These are phyloP conservation scores for Auriscalpium orientale DNA, from an alignment of 768 basidiomycete species.

Conservation along the genomic window DNA sequence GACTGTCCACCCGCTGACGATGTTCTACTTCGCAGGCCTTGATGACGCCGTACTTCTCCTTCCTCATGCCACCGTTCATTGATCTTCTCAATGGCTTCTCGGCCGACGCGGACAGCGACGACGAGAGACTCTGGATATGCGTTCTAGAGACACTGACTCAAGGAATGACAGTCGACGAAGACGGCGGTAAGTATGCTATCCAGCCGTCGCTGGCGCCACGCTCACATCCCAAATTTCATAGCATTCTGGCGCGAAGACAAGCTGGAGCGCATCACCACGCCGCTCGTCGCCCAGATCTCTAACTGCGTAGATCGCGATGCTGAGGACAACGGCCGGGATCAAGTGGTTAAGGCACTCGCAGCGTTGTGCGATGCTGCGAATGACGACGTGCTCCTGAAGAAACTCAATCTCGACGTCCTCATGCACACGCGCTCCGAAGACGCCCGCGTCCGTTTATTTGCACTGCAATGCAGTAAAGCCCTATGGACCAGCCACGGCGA, in stretches of 20 bases:
- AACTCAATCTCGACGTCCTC: constrained; percentile 73
- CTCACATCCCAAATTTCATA: constrained; percentile 22
- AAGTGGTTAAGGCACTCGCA: background rate
- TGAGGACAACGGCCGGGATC: constrained; percentile 29
- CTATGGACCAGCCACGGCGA: constrained; percentile 75
- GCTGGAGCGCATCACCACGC: constrained; percentile 49
- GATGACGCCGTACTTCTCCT: constrained; percentile 88
- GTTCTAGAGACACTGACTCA: constrained; percentile 57
- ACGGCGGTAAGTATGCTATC: constrained; percentile 40
- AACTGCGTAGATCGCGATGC: background rate
- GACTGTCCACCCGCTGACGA: background rate
- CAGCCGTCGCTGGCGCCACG: background rate
- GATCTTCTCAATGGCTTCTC: constrained; percentile 51
- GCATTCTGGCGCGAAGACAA: constrained; percentile 90
- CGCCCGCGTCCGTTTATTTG: constrained; percentile 55
- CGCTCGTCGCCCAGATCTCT: constrained; percentile 60
- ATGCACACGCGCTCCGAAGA: constrained; percentile 90
- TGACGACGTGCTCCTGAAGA: constrained; percentile 60
- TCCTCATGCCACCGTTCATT: constrained; percentile 59
- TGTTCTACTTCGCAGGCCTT: constrained; percentile 43
- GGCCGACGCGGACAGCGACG: constrained; percentile 25
- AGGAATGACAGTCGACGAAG: constrained; percentile 72
- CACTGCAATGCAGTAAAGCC: constrained; percentile 57
- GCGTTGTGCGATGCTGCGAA: constrained; percentile 49
- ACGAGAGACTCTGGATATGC: constrained; percentile 49